Evolutionary conservation across 1,284 basidiomycete species (phyloP), one percentile per base, ranked within the genome.

Genomic region (Rhizoctonia solani): DNA sequence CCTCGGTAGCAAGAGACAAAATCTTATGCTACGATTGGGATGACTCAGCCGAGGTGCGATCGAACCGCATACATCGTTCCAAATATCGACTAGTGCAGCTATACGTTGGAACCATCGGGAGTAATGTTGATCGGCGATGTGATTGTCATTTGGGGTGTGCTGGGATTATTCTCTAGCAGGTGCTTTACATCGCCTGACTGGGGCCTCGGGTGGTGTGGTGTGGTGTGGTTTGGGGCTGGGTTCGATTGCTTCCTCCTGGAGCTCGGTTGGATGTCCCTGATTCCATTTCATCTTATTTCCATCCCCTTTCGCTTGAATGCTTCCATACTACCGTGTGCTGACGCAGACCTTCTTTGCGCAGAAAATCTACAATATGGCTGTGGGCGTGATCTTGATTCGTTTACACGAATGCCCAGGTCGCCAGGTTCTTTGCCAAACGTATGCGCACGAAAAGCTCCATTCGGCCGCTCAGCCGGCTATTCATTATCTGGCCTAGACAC

Each of bases 311-410:
- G 56, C 56, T 49, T 61, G 44, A 34, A 29, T 50, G 44, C 56
- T 61, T 61, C 56, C 27, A 50, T 61, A 32, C 46, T 49, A 49
- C 42, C 34, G 34, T 50, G 9, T 34, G 56, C 46, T 49, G 55
- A 58, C 55, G 23, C 55, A 58, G 27, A 41, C 44, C 44, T 47
- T 47, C 21, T 47, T 21, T 47, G 27, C 23, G 21, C 42, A 61
- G 53, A 54, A 19, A 34, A 9, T 23, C 21, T 27, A 32, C 46
- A 49, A 37, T 23, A 61, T 39, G 21, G 16, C 1, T 32, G 50
- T n/a, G 30, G 29, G 16, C 41, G 29, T 5, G 41, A 42, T n/a
- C 14, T 13, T 30, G 56, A 61, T 23, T 61, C 27, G 23, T 27
- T 19, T 49, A 34, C 19, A 47, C 56, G 30, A 23, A 61, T 61